Evolutionary conservation across 108 stramenopile genomes (phyloP).

Genomic region (Pseudonitzschia delicatissima): DNA sequence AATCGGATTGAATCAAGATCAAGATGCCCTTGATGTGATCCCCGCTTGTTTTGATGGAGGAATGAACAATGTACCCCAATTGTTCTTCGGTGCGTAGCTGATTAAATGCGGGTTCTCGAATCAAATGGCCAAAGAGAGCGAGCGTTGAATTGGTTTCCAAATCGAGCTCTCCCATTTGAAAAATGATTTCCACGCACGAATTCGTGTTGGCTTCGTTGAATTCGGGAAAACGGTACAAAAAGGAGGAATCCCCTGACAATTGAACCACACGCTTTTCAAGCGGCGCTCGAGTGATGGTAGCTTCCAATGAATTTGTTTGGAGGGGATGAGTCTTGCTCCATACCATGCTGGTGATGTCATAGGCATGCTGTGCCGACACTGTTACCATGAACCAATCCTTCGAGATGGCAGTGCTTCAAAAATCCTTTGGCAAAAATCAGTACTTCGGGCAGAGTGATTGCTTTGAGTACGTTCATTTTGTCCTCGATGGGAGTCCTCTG

Average conservation of each 20-base stretch:
- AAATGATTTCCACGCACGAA: conserved; percentile 29
- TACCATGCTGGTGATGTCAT: conserved; percentile 29
- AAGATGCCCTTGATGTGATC: conserved; percentile 56
- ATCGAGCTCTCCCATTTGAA: conserved; percentile 42
- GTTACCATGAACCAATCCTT: conserved; percentile 78
- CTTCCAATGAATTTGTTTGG: not conserved
- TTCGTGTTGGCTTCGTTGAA: conserved; percentile 58
- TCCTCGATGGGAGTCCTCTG: conserved; percentile 41
- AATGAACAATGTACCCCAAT: conserved; percentile 85
- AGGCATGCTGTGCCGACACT: conserved; percentile 50
- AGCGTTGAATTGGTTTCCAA: conserved; percentile 39
- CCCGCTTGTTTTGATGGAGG: conserved; percentile 53
- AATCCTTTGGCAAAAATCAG: conserved; percentile 39
- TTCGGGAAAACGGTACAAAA: conserved; percentile 41
- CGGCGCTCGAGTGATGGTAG: conserved; percentile 7
- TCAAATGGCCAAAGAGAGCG: conserved; percentile 64
- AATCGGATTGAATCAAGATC: conserved; percentile 55
- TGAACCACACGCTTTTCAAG: conserved; percentile 50
- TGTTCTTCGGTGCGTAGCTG: conserved; percentile 88
- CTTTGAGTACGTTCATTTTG: conserved; percentile 34
- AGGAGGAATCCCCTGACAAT: conserved; percentile 17
- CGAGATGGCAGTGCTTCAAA: conserved; percentile 39
- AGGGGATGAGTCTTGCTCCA: conserved; percentile 8
- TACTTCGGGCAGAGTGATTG: conserved; percentile 34
- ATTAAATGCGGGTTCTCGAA: conserved; percentile 82